A percentile compares a stretch with the other conserved stretches of the same genome.
Conservation (phyloP, 805 yeast species). For the Hanseniaspora jakobsenii region DNA sequence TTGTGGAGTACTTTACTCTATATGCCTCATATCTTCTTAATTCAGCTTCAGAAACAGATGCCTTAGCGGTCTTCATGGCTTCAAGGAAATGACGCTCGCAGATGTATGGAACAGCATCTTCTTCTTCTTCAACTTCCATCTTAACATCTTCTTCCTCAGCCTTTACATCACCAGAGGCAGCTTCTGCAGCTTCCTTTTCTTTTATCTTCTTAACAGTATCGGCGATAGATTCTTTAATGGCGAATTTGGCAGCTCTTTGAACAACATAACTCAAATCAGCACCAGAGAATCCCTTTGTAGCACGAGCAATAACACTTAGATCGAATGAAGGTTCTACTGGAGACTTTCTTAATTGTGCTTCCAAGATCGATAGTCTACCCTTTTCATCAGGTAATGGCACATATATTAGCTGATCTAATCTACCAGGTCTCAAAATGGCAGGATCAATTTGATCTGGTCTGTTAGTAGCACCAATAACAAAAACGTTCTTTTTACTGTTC, state of each 20-base stretch:
- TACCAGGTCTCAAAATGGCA: conserved; percentile 95
- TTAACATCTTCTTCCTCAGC: conserved; percentile 41
- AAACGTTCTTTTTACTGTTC: conserved; percentile 98
- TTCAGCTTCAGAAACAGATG: conserved; percentile 94
- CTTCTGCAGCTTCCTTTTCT: conserved; percentile 13
- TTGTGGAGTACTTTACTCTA: conserved; percentile 69
- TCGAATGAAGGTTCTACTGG: conserved; percentile 97
- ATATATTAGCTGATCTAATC: conserved; percentile 95
- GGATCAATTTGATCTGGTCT: conserved; percentile 99
- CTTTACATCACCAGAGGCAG: conserved; percentile 31
- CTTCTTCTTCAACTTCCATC: conserved; percentile 51
- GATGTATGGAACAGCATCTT: conserved; percentile 92
- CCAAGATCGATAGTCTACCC: conserved; percentile 84
- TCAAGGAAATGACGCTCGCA: conserved; percentile 92
- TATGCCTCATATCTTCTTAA: conserved; percentile 97
- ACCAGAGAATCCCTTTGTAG: conserved; percentile 97
- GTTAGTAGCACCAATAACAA: conserved; percentile 98
- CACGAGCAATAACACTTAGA: conserved; percentile 74
- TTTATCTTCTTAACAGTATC: conserved; percentile 29
- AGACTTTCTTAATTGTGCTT: conserved; percentile 94
- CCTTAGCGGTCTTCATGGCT: conserved; percentile 98
- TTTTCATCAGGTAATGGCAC: conserved; percentile 96
- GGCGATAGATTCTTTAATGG: conserved; percentile 87
- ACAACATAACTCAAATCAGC: conserved; percentile 96
- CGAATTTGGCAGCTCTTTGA: conserved; percentile 97